Evolutionary conservation across 352 stramenopile genomes (phyloP).

Genomic region (Phytopythium vexans): DNA sequence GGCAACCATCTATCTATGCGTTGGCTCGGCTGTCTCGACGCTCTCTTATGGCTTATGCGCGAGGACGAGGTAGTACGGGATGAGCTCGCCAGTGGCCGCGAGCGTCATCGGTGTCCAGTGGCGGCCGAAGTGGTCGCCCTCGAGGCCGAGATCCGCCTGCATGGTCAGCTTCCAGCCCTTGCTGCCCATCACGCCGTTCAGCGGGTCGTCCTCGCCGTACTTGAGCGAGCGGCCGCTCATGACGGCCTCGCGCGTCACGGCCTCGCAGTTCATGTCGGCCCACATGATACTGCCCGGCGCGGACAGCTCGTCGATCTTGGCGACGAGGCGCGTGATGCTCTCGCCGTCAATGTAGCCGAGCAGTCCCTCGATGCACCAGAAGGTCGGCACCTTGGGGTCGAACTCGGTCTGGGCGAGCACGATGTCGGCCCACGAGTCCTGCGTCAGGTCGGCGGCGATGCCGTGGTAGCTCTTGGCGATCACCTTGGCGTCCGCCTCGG

Average conservation of each 20-base stretch:
- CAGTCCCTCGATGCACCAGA: constrained; percentile 53
- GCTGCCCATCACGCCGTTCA: constrained; percentile 32
- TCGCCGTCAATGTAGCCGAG: constrained; percentile 40
- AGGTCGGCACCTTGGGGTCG: constrained; percentile 39
- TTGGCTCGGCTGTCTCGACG: too few species aligned
- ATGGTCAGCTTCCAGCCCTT: constrained; percentile 36
- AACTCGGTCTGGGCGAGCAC: constrained; percentile 35
- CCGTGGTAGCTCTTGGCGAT: constrained; percentile 34
- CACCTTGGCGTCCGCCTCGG: constrained; percentile 18
- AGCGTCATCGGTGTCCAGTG: constrained; percentile 29
- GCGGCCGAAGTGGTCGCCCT: constrained; percentile 34
- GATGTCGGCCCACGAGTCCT: constrained; percentile 40
- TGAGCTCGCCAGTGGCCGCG: not conserved
- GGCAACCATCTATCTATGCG: too few species aligned
- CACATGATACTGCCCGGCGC: constrained; percentile 43
- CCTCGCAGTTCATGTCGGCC: constrained; percentile 32
- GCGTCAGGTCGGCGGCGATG: constrained; percentile 44
- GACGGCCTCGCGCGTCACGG: constrained; percentile 14
- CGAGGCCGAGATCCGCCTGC: constrained; percentile 16
- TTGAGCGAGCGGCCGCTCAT: constrained; percentile 25
- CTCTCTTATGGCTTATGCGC: too few species aligned
- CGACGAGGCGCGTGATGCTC: constrained; percentile 41
- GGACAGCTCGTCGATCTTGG: constrained; percentile 48
- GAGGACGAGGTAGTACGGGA: too few species aligned
- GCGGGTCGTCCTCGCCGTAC: constrained; percentile 47